Evolutionary conservation across 176 grass and related monocot species (phyloP).

Genomic region (Raddia guianensis): DNA sequence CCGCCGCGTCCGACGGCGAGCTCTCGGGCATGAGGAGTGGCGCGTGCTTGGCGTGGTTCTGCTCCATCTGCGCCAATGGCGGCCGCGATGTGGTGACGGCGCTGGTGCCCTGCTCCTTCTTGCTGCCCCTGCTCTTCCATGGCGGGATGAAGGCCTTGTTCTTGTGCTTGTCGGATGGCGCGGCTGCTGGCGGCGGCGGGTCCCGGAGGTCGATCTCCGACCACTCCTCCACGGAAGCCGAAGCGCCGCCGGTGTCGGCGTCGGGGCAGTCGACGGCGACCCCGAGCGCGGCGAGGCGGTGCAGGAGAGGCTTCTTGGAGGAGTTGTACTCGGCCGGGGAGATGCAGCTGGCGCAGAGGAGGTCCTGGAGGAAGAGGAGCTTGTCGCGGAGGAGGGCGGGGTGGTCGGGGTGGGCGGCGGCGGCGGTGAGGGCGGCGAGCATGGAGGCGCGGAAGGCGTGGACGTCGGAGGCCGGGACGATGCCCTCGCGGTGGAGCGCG

Average conservation of each 20-base stretch:
- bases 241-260: conserved; percentile 39
- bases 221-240: conserved; percentile 68
- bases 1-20: conserved; percentile 16
- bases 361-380: conserved; percentile 96
- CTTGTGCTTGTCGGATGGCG: conserved; percentile 55
- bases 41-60: conserved; percentile 36
- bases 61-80: conserved; percentile 50
- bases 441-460: conserved; percentile 64
- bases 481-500: conserved; percentile 83
- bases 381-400: conserved; percentile 71
- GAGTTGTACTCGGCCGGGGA: conserved; percentile 78
- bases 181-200: conserved; percentile 18
- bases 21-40: conserved; percentile 60
- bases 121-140: conserved; percentile 66
- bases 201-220: conserved; percentile 87
- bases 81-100: not conserved
- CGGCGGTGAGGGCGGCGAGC: conserved; percentile 62
- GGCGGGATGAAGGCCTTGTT: conserved; percentile 65
- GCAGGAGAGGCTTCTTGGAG: conserved; percentile 73
- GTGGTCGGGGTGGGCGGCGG: conserved; percentile 48
- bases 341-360: conserved; percentile 81
- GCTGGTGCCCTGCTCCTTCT: conserved; percentile 48
- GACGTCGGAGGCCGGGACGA: conserved; percentile 75
- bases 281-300: conserved; percentile 73
- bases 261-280: conserved; percentile 72